Percentiles rank a stretch among this genome's conserved stretches.
Evolutionary conservation across 495 filamentous ascomycete species (phyloP).

Genomic region (Paragyromitra xinjiangensis): DNA sequence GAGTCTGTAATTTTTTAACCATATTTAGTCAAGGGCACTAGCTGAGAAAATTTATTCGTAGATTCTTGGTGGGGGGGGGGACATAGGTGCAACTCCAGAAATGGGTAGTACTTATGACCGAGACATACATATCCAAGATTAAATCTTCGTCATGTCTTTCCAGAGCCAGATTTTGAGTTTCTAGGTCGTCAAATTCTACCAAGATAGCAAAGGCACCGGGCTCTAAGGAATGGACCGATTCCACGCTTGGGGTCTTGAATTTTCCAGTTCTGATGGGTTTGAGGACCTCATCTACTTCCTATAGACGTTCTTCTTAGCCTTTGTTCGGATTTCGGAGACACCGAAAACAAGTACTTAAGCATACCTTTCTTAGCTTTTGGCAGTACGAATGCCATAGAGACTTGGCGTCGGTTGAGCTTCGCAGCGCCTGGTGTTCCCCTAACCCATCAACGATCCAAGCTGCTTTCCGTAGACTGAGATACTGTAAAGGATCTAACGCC

Average conservation of each 20-base stretch:
- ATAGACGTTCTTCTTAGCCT: not conserved
- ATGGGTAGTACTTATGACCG: not conserved
- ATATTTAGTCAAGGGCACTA: not conserved
- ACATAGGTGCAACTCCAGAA: not conserved
- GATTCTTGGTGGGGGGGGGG: not conserved
- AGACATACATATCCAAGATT: conserved; percentile 39
- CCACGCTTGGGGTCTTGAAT: conserved; percentile 2
- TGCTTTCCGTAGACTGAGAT: conserved; percentile 44
- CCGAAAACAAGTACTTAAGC: not conserved
- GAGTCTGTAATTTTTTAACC: conserved; percentile 4
- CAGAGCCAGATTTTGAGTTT: conserved; percentile 3
- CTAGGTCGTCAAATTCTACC: conserved; percentile 24
- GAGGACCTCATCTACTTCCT: conserved; percentile 32
- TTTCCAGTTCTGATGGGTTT: not conserved
- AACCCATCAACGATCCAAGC: conserved; percentile 34
- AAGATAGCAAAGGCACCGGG: conserved; percentile 23
- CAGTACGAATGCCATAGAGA: conserved; percentile 45
- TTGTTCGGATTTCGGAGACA: not conserved
- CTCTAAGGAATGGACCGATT: conserved; percentile 9
- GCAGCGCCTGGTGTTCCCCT: conserved; percentile 5
- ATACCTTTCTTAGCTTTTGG: conserved; percentile 35
- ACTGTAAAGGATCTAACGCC: conserved; percentile 2
- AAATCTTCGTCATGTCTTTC: conserved; percentile 33
- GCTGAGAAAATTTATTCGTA: not conserved
- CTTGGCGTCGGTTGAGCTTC: conserved; percentile 16